Percentiles rank a stretch among this genome's conserved stretches.
phyloP scores from a whole-genome alignment of 495 filamentous ascomycete genomes.

The Aspergillus mulundensis region DNA sequence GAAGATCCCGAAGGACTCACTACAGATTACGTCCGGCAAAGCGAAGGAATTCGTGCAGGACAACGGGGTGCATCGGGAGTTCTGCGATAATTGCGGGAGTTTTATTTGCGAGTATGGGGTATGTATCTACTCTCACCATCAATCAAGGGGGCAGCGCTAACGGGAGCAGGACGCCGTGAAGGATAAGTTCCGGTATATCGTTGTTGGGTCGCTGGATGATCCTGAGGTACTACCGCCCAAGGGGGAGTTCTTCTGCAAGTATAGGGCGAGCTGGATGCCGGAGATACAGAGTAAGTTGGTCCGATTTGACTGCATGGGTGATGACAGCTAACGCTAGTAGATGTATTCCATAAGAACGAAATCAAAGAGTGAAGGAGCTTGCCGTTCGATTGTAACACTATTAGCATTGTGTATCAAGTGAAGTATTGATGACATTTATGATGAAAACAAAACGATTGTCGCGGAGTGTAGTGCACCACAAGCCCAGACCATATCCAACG shows the following conservation, averaged over 20 bases:
- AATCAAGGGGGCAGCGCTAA: background rate
- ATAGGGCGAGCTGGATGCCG: constrained; percentile 59
- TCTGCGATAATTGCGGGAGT: constrained; percentile 59
- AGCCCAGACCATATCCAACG: no score
- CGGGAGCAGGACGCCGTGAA: constrained; percentile 46
- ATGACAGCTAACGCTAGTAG: background rate
- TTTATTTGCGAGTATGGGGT: constrained; percentile 63
- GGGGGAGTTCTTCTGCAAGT: constrained; percentile 65
- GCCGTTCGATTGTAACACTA: background rate
- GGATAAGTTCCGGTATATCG: constrained; percentile 57
- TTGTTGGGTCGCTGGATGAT: constrained; percentile 62
- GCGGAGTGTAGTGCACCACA: no score
- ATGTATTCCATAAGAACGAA: constrained; percentile 46
- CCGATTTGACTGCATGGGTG: background rate
- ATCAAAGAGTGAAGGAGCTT: constrained; percentile 45
- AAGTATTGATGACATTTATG: no score
- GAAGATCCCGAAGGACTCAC: constrained; percentile 51
- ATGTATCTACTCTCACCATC: constrained; percentile 8
- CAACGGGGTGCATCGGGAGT: constrained; percentile 61
- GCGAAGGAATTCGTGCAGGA: constrained; percentile 52
- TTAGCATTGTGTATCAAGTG: background rate
- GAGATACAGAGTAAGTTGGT: constrained; percentile 49
- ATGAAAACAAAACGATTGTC: no score
- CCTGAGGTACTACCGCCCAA: constrained; percentile 58
- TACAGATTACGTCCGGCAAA: constrained; percentile 35